These are phyloP conservation scores for Tetracladium maxilliforme DNA, from an alignment of 2,329 filamentous ascomycete genomes.

Conservation along the genomic window DNA sequence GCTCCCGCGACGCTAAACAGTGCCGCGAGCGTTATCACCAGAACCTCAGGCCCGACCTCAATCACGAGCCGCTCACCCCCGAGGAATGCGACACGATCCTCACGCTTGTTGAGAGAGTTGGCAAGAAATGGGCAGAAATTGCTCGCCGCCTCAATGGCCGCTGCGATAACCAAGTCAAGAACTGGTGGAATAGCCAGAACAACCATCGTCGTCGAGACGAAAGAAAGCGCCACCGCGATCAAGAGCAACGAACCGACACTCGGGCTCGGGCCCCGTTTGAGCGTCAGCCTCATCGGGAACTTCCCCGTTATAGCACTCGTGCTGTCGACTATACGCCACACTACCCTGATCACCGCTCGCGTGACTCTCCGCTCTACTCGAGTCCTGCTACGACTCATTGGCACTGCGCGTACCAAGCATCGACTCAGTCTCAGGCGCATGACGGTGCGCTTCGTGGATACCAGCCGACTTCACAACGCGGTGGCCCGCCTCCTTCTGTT, in stretches of 20 bases:
- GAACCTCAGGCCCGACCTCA: slow-evolving; percentile 67
- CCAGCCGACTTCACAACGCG: too few species aligned
- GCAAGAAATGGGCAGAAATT: slow-evolving; percentile 89
- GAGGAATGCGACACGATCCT: slow-evolving; percentile 64
- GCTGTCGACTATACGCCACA: too few species aligned
- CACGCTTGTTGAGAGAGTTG: slow-evolving; percentile 59
- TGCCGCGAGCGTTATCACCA: slow-evolving; percentile 91
- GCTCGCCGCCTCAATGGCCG: slow-evolving; percentile 67
- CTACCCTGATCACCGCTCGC: too few species aligned
- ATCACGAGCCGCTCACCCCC: slow-evolving; percentile 57
- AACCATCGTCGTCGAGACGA: slow-evolving; percentile 58
- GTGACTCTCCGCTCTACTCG: too few species aligned
- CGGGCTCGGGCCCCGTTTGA: slow-evolving; percentile 1
- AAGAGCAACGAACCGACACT: slow-evolving; percentile 13
- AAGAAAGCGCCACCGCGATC: slow-evolving; percentile 12
- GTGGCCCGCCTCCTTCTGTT: too few species aligned
- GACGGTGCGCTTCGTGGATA: too few species aligned
- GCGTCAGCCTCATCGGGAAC: slow-evolving; percentile 4
- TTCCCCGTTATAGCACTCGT: too few species aligned
- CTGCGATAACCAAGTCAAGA: slow-evolving; percentile 93
- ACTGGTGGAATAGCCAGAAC: slow-evolving; percentile 93
- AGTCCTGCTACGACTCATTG: too few species aligned
- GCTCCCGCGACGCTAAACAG: slow-evolving; percentile 77
- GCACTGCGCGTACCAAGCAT: too few species aligned
- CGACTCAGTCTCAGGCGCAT: too few species aligned